Conservation (phyloP, 2,329 filamentous ascomycete species). For the Fusarium sp. region DNA sequence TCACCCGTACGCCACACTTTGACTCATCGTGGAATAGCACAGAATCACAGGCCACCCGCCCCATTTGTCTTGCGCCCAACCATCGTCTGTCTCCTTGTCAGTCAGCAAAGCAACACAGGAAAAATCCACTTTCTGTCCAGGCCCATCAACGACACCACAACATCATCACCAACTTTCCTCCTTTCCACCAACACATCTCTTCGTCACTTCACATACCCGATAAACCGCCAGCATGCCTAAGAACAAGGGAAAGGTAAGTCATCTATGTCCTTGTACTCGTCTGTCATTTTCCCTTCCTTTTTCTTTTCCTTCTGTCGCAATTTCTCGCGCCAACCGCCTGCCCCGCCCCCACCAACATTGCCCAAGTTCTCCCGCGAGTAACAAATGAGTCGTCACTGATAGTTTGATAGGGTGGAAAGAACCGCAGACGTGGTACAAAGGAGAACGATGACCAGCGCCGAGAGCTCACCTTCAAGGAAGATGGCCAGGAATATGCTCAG, state of each 20-base stretch:
- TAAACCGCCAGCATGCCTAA: conserved; percentile 80
- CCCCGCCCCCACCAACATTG: conserved; percentile 49
- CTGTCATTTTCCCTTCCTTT: neutral
- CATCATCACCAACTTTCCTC: conserved; percentile 40
- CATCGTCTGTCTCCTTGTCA: conserved; percentile 29
- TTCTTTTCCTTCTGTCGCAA: conserved; percentile 8
- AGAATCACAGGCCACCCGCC: conserved; percentile 26
- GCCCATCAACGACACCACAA: conserved; percentile 42
- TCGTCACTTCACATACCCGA: conserved; percentile 13
- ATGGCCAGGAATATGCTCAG: conserved; percentile 78
- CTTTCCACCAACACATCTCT: conserved; percentile 7
- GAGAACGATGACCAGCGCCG: conserved; percentile 99
- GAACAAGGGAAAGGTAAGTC: conserved; percentile 96
- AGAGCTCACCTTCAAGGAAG: conserved; percentile 98
- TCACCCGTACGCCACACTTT: conserved; percentile 26
- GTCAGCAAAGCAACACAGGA: conserved; percentile 35
- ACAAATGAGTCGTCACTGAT: conserved; percentile 36
- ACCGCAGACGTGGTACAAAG: conserved; percentile 98
- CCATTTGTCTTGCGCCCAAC: conserved; percentile 22
- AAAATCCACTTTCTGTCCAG: conserved; percentile 47
- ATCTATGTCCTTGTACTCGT: conserved; percentile 38
- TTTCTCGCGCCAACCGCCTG: conserved; percentile 33
- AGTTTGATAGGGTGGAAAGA: conserved; percentile 87
- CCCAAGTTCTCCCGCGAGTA: conserved; percentile 27
- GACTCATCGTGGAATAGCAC: conserved; percentile 29